These are phyloP conservation scores for Kalaharituber pfeilii DNA, from an alignment of 2,329 filamentous ascomycete genomes.

Conservation along the genomic window DNA sequence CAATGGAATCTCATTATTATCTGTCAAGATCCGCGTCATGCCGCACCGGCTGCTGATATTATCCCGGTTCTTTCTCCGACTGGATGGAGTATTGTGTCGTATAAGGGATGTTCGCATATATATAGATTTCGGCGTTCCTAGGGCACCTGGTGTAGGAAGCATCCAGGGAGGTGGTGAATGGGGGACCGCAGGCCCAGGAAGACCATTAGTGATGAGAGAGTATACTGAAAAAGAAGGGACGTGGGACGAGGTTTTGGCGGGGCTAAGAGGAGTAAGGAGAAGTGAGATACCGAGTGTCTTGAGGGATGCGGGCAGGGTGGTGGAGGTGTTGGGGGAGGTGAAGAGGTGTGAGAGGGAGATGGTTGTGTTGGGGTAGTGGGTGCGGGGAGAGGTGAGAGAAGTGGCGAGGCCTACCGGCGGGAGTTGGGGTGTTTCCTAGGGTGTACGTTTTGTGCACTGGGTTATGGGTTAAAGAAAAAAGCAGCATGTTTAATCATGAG, in stretches of 20 bases:
- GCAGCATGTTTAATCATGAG: no score
- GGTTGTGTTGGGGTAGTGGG: constrained; percentile 5
- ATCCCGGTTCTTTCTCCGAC: constrained; percentile 72
- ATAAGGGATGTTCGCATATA: constrained; percentile 83
- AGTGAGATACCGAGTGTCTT: constrained; percentile 15
- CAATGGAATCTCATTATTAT: constrained; percentile 64
- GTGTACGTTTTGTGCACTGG: no score
- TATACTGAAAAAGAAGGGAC: neutral
- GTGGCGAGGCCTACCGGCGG: no score
- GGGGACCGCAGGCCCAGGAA: constrained; percentile 82
- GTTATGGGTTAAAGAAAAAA: no score
- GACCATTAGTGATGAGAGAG: constrained; percentile 22
- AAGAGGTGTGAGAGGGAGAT: constrained; percentile 4
- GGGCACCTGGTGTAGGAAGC: constrained; percentile 14
- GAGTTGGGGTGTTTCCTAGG: no score
- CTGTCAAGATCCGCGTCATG: constrained; percentile 86
- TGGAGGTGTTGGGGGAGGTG: constrained; percentile 10
- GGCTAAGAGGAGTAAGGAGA: neutral
- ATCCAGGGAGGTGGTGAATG: constrained; percentile 59
- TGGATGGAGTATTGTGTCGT: constrained; percentile 77
- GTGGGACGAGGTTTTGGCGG: neutral
- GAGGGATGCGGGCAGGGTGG: constrained; percentile 7
- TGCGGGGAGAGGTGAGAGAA: no score
- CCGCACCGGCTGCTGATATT: constrained; percentile 71
- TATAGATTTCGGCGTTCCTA: constrained; percentile 54